Percentiles rank a stretch among this genome's conserved stretches.
Evolutionary conservation across 2,329 filamentous ascomycete species (phyloP).

Genomic region (Fusarium verrucosum): DNA sequence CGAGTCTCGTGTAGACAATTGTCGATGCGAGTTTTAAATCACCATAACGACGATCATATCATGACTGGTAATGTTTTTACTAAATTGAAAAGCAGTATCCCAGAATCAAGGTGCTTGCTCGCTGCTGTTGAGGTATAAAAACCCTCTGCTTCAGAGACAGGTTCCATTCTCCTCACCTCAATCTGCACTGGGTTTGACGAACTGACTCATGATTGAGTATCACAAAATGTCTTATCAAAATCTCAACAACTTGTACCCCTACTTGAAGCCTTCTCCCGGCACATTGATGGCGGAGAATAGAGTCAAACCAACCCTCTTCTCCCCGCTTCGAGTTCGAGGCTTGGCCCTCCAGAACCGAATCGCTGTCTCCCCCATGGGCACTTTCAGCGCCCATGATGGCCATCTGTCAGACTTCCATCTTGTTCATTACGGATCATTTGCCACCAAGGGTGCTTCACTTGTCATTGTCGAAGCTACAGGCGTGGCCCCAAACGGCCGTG

Average conservation of each 20-base stretch:
- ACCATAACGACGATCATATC: background rate
- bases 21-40: rapidly evolving
- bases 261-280: rapidly evolving
- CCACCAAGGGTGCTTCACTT: background rate
- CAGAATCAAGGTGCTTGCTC: too few relatives aligned
- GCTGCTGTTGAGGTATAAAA: background rate
- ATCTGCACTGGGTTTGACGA: too few relatives aligned
- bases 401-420: background rate
- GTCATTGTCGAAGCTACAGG: background rate
- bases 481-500: background rate
- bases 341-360: background rate
- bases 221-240: background rate
- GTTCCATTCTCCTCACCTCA: background rate
- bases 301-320: background rate
- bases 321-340: background rate
- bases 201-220: background rate
- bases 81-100: background rate
- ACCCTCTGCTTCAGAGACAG: rapidly evolving
- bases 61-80: background rate
- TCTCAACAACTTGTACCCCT: rapidly evolving
- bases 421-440: background rate
- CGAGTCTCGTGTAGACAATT: rapidly evolving
- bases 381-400: background rate
- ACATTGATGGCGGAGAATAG: rapidly evolving
- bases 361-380: background rate